These are phyloP conservation scores for Cyclotella sp. DNA, from an alignment of 108 stramenopile genomes.

Conservation along the genomic window DNA sequence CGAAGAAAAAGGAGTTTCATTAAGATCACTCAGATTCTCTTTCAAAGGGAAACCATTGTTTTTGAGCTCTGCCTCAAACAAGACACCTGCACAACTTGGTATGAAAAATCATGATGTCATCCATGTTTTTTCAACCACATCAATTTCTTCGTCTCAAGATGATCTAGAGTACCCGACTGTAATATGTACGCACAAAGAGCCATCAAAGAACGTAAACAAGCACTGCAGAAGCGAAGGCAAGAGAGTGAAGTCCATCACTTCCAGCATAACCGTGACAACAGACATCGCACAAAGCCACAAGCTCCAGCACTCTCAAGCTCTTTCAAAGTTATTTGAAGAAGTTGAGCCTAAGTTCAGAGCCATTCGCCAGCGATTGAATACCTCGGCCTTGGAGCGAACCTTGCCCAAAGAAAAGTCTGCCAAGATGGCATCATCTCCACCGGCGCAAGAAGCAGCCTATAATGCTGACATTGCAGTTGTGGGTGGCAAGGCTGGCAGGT, in stretches of 20 bases:
- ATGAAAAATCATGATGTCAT: conserved; percentile 22
- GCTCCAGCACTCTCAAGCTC: conserved; percentile 10
- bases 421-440: background rate
- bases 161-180: background rate
- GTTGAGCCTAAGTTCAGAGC: conserved; percentile 17
- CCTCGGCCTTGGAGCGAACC: conserved; percentile 20
- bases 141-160: background rate
- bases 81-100: conserved; percentile 20
- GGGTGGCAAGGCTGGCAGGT: conserved; percentile 24
- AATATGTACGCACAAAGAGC: background rate
- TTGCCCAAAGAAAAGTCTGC: conserved; percentile 2
- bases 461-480: conserved; percentile 12
- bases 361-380: conserved; percentile 20
- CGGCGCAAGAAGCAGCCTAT: background rate
- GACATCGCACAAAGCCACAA: conserved; percentile 8
- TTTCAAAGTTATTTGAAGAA: conserved; percentile 30
- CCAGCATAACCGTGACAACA: too few relatives aligned
- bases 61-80: conserved; percentile 20
- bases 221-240: background rate
- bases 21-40: conserved; percentile 18
- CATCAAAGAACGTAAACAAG: background rate
- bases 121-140: conserved; percentile 2
- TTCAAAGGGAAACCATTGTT: conserved; percentile 17
- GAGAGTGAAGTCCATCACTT: background rate
- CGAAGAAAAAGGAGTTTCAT: conserved; percentile 14